Evolutionary conservation across 768 basidiomycete species (phyloP).

Genomic region (Termitomyces bulborhizus): DNA sequence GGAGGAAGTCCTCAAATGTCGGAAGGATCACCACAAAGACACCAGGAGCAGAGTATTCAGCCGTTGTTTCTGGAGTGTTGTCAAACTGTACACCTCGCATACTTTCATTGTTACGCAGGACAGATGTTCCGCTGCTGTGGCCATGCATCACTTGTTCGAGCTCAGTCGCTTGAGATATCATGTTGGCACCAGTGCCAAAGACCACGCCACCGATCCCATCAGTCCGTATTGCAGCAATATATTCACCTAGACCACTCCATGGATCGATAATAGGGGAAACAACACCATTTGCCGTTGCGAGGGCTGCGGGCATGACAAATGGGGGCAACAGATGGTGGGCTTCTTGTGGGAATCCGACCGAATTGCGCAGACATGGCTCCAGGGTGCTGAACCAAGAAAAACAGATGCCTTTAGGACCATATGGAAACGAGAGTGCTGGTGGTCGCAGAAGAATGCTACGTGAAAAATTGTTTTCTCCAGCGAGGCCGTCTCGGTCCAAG

Average conservation of each 20-base stretch:
- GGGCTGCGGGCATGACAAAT: constrained; percentile 39
- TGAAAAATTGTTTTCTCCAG: constrained; percentile 23
- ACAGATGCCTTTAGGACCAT: constrained; percentile 34
- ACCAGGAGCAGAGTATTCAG: constrained; percentile 8
- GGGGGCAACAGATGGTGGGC: constrained; percentile 57
- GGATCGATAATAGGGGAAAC: constrained; percentile 20
- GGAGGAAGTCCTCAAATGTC: constrained; percentile 23
- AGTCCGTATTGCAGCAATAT: constrained; percentile 18
- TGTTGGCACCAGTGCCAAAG: constrained; percentile 6
- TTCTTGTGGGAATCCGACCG: constrained; percentile 22
- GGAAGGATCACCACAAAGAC: constrained; percentile 31
- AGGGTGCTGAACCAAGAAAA: constrained; percentile 19
- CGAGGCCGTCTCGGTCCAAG: constrained; percentile 41
- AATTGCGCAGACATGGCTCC: constrained; percentile 22
- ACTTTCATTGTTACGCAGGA: neutral
- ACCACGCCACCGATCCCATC: constrained; percentile 34
- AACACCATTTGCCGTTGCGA: constrained; percentile 14
- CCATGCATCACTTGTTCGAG: constrained; percentile 4
- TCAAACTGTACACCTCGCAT: neutral
- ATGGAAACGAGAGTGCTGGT: constrained; percentile 25
- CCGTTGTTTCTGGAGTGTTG: constrained; percentile 1
- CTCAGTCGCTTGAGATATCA: neutral
- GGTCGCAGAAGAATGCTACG: constrained; percentile 37
- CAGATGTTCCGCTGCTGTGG: neutral
- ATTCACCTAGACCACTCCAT: constrained; percentile 23